phyloP scores from a whole-genome alignment of 2,329 filamentous ascomycete species.

The Hypoxylon sp. region DNA sequence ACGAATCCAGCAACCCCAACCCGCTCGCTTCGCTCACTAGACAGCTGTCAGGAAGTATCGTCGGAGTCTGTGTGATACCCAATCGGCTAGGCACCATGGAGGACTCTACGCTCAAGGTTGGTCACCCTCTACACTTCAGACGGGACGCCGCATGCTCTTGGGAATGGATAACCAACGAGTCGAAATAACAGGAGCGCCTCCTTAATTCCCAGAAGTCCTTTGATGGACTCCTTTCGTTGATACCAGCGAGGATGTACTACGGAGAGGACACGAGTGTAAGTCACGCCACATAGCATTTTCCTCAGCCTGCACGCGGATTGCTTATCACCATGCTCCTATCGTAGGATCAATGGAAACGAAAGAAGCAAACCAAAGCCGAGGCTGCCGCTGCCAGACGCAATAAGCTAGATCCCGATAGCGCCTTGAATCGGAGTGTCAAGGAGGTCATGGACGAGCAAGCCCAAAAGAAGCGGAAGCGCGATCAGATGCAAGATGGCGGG shows the following conservation, averaged over 20 bases:
- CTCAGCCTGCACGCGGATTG: neutral
- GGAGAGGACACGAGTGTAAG: slow-evolving; percentile 86
- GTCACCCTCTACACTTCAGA: slow-evolving; percentile 49
- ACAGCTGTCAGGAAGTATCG: neutral
- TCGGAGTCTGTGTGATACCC: neutral
- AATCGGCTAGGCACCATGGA: slow-evolving; percentile 55
- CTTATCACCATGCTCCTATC: slow-evolving; percentile 33
- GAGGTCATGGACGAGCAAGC: slow-evolving; percentile 90
- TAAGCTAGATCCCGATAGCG: slow-evolving; percentile 92
- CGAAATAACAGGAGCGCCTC: slow-evolving; percentile 65
- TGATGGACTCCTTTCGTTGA: slow-evolving; percentile 87
- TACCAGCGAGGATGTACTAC: slow-evolving; percentile 92
- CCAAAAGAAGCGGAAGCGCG: slow-evolving; percentile 82
- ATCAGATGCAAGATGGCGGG: slow-evolving; percentile 61
- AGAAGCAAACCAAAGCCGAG: slow-evolving; percentile 95
- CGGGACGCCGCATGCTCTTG: slow-evolving; percentile 43
- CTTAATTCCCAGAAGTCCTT: slow-evolving; percentile 80
- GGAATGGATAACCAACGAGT: slow-evolving; percentile 46
- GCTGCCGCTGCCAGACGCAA: slow-evolving; percentile 85
- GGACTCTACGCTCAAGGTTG: slow-evolving; percentile 64
- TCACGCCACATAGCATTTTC: slow-evolving; percentile 49
- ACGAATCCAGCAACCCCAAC: slow-evolving; percentile 8
- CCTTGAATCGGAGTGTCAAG: slow-evolving; percentile 84
- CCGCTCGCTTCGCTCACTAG: neutral
- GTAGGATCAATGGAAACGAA: slow-evolving; percentile 93